phyloP scores from a whole-genome alignment of 2,329 filamentous ascomycete genomes.

The Coniochaeta sp. region DNA sequence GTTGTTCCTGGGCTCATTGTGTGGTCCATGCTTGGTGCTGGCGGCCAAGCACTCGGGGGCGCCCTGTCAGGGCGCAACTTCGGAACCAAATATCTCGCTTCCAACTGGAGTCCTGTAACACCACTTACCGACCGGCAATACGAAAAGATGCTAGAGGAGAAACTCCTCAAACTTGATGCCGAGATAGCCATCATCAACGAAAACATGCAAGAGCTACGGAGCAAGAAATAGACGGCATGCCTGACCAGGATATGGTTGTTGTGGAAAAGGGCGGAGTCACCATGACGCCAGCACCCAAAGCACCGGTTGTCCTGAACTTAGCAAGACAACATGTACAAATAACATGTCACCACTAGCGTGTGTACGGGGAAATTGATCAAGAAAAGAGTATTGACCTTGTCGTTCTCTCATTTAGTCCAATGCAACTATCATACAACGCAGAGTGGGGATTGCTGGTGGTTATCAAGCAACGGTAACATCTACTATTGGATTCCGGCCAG shows the following conservation, averaged over 20 bases:
- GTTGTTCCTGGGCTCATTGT: constrained; percentile 43
- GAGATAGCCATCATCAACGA: constrained; percentile 78
- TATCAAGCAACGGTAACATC: too few relatives aligned
- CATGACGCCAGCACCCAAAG: not conserved
- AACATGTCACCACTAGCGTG: not conserved
- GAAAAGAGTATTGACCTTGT: not conserved
- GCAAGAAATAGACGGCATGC: not conserved
- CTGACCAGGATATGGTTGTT: not conserved
- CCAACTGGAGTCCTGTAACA: constrained; percentile 66
- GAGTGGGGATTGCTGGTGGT: not conserved
- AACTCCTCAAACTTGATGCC: constrained; percentile 61
- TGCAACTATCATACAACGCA: too few relatives aligned
- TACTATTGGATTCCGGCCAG: not conserved
- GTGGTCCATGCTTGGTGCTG: constrained; percentile 30
- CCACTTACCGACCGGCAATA: constrained; percentile 66
- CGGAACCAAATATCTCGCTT: constrained; percentile 35
- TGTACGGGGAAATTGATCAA: not conserved
- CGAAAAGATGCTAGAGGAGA: constrained; percentile 60
- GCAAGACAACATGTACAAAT: not conserved
- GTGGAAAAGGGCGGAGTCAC: not conserved
- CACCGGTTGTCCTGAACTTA: not conserved
- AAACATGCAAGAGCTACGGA: constrained; percentile 43
- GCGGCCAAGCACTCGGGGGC: constrained; percentile 19
- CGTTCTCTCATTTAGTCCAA: too few relatives aligned
- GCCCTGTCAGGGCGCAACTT: not conserved